Percentiles rank a stretch among this genome's conserved stretches.
Conservation (phyloP, 768 basidiomycete species). For the Austroboletus eburneus region DNA sequence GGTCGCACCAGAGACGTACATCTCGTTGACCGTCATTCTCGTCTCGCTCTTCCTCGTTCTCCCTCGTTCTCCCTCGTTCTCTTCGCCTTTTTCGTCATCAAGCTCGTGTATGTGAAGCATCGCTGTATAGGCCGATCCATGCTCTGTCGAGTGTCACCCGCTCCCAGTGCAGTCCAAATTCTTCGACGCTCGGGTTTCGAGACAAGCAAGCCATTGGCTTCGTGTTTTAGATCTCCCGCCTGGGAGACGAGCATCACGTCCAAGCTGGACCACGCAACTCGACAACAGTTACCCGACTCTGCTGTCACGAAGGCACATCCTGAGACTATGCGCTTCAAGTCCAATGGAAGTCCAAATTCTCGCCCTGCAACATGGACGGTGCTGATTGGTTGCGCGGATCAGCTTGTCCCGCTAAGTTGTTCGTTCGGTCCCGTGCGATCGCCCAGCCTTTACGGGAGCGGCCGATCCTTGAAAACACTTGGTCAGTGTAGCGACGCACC, state of each 20-base stretch:
- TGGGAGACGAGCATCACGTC: slow-evolving; percentile 27
- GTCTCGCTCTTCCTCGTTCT: slow-evolving; percentile 16
- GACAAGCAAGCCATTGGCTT: slow-evolving; percentile 3
- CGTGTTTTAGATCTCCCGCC: slow-evolving; percentile 28
- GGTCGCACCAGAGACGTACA: slow-evolving; percentile 1
- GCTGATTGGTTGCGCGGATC: slow-evolving; percentile 6
- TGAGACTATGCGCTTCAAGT: background rate
- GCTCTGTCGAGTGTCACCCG: background rate
- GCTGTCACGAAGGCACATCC: slow-evolving; percentile 3
- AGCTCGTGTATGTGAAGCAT: slow-evolving; percentile 26
- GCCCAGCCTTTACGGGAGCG: background rate
- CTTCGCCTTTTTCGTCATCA: slow-evolving; percentile 16
- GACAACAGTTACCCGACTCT: slow-evolving; percentile 5
- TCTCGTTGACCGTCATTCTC: slow-evolving; percentile 12
- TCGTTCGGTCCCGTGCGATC: background rate
- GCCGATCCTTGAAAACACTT: background rate
- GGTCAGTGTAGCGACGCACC: background rate
- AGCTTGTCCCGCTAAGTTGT: background rate
- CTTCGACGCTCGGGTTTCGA: slow-evolving; percentile 1
- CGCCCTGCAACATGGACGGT: slow-evolving; percentile 8
- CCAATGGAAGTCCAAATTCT: slow-evolving; percentile 5
- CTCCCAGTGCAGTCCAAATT: background rate
- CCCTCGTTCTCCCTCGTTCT: no score
- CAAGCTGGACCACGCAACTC: slow-evolving; percentile 6
- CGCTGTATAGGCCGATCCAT: slow-evolving; percentile 28